Conservation (phyloP, 306 rosid species). For the Gleditsia sinensis region DNA sequence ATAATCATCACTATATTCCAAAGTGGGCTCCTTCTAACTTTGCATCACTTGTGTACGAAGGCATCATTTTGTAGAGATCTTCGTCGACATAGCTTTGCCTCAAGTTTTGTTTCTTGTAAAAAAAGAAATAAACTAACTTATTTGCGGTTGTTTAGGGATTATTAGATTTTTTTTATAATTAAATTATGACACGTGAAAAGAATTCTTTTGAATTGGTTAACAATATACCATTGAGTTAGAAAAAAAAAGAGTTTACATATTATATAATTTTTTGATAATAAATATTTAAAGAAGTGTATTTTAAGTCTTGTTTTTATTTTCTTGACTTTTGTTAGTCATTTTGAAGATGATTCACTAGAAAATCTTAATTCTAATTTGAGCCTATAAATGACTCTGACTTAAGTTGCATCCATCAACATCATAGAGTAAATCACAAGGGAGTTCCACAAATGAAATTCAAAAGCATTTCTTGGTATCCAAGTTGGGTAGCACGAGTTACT, state of each 20-base stretch:
- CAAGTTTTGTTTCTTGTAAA: not conserved
- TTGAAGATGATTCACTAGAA: not conserved
- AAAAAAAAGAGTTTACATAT: no score
- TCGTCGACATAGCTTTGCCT: no score
- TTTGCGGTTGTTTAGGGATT: no score
- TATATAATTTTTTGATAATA: no score
- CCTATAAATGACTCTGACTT: slow-evolving; percentile 16
- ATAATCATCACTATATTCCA: not conserved
- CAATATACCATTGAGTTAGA: not conserved
- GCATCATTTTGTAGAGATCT: slow-evolving; percentile 2
- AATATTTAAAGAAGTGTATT: not conserved
- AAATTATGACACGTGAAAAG: not conserved
- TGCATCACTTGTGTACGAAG: slow-evolving; percentile 22
- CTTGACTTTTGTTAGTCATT: not conserved
- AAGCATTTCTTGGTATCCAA: slow-evolving; percentile 23
- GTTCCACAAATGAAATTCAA: slow-evolving; percentile 6
- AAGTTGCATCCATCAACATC: slow-evolving; percentile 10
- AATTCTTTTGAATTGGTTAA: not conserved
- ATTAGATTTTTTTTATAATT: not conserved
- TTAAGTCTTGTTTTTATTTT: not conserved
- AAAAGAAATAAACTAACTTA: no score
- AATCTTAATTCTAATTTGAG: not conserved
- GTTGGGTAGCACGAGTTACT: slow-evolving; percentile 16
- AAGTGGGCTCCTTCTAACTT: slow-evolving; percentile 22
- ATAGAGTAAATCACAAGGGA: slow-evolving; percentile 23